Evolutionary conservation across 257 asterid genomes (phyloP).

Genomic region (Lantana camara): DNA sequence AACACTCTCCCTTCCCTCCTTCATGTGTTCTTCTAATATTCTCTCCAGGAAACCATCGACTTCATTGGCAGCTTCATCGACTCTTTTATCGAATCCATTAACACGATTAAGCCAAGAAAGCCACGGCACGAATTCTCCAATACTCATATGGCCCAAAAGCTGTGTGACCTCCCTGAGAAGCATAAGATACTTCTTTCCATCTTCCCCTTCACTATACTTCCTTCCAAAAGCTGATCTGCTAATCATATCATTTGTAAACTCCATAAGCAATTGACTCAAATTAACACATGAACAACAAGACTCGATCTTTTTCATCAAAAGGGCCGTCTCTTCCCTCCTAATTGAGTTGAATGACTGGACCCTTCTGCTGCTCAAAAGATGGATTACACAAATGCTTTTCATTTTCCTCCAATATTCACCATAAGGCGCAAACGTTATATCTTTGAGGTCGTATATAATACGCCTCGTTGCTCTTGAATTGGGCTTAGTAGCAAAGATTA

Average conservation of each 20-base stretch:
- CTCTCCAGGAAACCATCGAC: constrained; percentile 49
- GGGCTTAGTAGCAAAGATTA: constrained; percentile 48
- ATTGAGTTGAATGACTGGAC: constrained; percentile 40
- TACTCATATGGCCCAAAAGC: constrained; percentile 33
- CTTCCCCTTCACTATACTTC: constrained; percentile 40
- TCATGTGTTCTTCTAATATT: constrained; percentile 38
- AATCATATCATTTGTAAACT: constrained; percentile 39
- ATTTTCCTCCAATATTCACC: constrained; percentile 56
- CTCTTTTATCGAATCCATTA: constrained; percentile 42
- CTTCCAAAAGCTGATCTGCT: constrained; percentile 56
- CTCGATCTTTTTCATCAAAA: constrained; percentile 37
- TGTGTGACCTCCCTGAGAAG: constrained; percentile 30
- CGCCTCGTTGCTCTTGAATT: constrained; percentile 10
- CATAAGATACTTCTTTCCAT: constrained; percentile 34
- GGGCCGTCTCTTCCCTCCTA: constrained; percentile 44
- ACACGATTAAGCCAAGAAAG: constrained; percentile 48
- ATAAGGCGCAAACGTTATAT: constrained; percentile 40
- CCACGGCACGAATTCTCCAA: constrained; percentile 54
- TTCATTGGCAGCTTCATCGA: constrained; percentile 35
- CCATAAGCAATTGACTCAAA: constrained; percentile 33
- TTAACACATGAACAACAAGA: constrained; percentile 28
- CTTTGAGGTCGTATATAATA: constrained; percentile 34
- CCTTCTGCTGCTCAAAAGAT: constrained; percentile 48
- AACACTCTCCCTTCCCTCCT: too few relatives aligned
- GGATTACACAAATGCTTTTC: constrained; percentile 43